Evolutionary conservation across 768 basidiomycete genomes (phyloP), one percentile per base, ranked within the genome.

Genomic region (Boletus tomentosulus): DNA sequence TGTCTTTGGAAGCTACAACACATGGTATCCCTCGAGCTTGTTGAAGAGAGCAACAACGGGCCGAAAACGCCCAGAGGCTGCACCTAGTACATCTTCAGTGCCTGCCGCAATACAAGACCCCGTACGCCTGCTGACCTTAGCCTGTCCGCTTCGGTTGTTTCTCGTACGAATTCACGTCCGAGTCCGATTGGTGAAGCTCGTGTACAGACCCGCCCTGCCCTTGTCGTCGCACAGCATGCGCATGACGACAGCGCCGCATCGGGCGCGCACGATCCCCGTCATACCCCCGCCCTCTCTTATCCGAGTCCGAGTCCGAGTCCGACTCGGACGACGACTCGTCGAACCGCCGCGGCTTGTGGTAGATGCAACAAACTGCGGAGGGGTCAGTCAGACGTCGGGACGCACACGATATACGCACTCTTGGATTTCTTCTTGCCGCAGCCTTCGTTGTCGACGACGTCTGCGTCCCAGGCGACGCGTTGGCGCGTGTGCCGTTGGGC

Each of bases 341-440:
- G 57, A 91, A 93, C 47, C 65, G 73, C 52, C 80, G 78, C 1
- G 87, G 86, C 65, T 87, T 89, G 66, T 93, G 91, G 65, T 94
- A 96, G 64, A 98, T 96, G 69, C 94, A 98, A 68, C 94, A 98
- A 47, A 97, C 94, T 98, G 11, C 8, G 22, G 46, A 11, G 31
- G 15, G 30, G 25, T 35, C 13, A 19, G 9, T 19, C 41, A 42
- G 19, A 19, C 13, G 19, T n/a, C 30, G n/a, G 13, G 24, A 15
- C 12, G 4, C 4, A 4, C n/a, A n/a, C n/a, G 13, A 10, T 1
- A n/a, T 7, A 80, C 88, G 57, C 60, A 96, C 95, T 93, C 74
- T 98, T 98, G 28, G 92, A 92, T 58, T 88, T 91, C 72, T 97
- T 96, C 78, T 81, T 85, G 7, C 91, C 92, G 55, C 85, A 80